These are phyloP conservation scores for Penicillium sp. DNA, from an alignment of 2,329 filamentous ascomycete genomes.

Conservation along the genomic window DNA sequence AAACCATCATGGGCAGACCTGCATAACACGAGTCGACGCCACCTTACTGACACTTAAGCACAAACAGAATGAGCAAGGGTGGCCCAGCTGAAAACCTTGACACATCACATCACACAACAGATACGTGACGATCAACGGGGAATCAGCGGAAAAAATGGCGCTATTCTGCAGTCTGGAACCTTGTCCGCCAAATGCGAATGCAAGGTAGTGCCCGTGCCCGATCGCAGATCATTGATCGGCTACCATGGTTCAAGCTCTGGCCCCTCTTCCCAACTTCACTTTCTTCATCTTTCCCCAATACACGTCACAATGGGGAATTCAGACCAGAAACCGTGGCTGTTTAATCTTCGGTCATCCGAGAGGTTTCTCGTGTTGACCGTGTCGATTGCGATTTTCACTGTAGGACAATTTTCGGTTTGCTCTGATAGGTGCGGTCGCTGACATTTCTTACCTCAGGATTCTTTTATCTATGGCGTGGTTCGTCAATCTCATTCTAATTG, in stretches of 20 bases:
- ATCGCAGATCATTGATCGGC: not conserved
- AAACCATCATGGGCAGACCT: too few relatives aligned
- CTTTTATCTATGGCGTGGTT: constrained; percentile 43
- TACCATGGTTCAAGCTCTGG: not conserved
- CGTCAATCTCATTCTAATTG: not conserved
- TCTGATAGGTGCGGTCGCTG: not conserved
- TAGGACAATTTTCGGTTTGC: constrained; percentile 15
- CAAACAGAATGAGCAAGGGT: too few relatives aligned
- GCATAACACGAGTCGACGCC: too few relatives aligned
- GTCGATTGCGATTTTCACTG: constrained; percentile 44
- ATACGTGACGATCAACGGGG: not conserved
- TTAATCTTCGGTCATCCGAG: constrained; percentile 40
- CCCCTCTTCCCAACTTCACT: not conserved
- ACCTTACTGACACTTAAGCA: too few relatives aligned
- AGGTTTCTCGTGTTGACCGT: constrained; percentile 40
- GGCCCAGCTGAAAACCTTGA: not conserved
- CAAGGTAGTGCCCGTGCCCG: not conserved
- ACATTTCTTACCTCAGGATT: constrained; percentile 29
- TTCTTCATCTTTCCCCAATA: not conserved
- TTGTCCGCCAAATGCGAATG: not conserved
- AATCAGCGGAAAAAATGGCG: not conserved
- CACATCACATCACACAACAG: not conserved
- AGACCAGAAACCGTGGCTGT: constrained; percentile 19
- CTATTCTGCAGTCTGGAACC: not conserved
- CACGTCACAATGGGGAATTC: not conserved